Evolutionary conservation across 108 stramenopile species (phyloP).

Genomic region (Pseudonitzschia delicatissima): DNA sequence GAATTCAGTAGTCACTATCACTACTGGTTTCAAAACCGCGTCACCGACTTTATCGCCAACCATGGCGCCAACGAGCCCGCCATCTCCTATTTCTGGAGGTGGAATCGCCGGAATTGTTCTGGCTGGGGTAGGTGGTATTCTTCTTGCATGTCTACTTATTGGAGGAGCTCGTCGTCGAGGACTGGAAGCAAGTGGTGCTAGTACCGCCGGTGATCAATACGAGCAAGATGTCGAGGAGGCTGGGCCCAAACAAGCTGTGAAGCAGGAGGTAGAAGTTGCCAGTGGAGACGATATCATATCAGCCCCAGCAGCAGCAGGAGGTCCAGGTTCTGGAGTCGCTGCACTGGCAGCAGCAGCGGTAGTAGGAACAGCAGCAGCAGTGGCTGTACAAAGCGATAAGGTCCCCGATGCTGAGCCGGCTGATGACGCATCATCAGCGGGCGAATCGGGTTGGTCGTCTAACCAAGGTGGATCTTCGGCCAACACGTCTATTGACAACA

Average conservation of each 20-base stretch:
- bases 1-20: constrained; percentile 32
- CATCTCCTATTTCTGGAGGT: constrained; percentile 9
- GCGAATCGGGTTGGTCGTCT: constrained; percentile 55
- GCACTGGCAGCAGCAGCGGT: constrained; percentile 10
- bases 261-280: neutral
- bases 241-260: neutral
- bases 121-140: constrained; percentile 26
- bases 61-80: neutral
- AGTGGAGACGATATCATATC: neutral
- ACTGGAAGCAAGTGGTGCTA: constrained; percentile 1
- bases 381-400: neutral
- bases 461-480: constrained; percentile 44
- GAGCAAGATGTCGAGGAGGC: neutral
- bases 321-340: constrained; percentile 8
- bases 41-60: neutral
- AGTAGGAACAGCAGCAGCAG: constrained; percentile 19
- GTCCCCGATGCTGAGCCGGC: neutral
- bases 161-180: neutral
- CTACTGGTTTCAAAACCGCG: constrained; percentile 4
- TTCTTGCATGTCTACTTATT: constrained; percentile 17
- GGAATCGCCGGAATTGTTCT: constrained; percentile 52
- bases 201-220: neutral
- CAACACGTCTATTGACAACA: constrained; percentile 13
- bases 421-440: constrained; percentile 34
- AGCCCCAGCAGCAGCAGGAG: neutral